Evolutionary conservation across 148 eudicot genomes (phyloP), one percentile per base, ranked within the genome.

Genomic region (Heliosperma pusillum): DNA sequence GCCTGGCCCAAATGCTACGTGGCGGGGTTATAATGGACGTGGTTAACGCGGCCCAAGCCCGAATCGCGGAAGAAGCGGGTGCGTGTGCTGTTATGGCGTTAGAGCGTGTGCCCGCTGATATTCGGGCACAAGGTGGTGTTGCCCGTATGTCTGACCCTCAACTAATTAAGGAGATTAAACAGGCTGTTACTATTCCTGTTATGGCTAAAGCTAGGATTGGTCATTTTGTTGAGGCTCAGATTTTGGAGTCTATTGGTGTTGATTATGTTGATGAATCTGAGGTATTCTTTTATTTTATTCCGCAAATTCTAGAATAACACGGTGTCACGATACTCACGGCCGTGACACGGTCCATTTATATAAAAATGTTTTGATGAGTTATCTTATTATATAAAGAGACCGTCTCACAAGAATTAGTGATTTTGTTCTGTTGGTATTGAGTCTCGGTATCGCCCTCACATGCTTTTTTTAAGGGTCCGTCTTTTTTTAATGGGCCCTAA

Each of bases 11-110:
- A 80, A 94, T 94, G 98, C 98, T 92, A 76, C 93, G 97, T 0
- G 97, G 98, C 73, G 97, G 97, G 56, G 96, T 94, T 3, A 94
- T 94, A 70, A 94, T 94, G 97, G 98, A 92, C 83, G 98, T 94
- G 74, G 96, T 94, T 69, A 94, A 72, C 80, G 83, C 97, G 6
- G 97, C 89, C 2, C 98, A 93, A 33, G 98, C 94, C 17, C 92
- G 98, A 0, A 77, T 93, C 69, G 98, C 98, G 0, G 98, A 92
- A 60, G 98, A 91, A 64, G 97, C 98, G 68, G 98, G 98, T 7
- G 98, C 98, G 0, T 94, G 98, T 74, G 98, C 98, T 50, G 97
- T 94, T 65, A 94, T 94, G 98, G 98, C 98, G 0, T 87, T 94
- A 0, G 98, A 94, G 76, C 96, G 98, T 11, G 98, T 94, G 40